Percentiles rank a stretch among this genome's conserved stretches.
phyloP scores from a whole-genome alignment of 306 rosid species.

The Datisca glomerata region DNA sequence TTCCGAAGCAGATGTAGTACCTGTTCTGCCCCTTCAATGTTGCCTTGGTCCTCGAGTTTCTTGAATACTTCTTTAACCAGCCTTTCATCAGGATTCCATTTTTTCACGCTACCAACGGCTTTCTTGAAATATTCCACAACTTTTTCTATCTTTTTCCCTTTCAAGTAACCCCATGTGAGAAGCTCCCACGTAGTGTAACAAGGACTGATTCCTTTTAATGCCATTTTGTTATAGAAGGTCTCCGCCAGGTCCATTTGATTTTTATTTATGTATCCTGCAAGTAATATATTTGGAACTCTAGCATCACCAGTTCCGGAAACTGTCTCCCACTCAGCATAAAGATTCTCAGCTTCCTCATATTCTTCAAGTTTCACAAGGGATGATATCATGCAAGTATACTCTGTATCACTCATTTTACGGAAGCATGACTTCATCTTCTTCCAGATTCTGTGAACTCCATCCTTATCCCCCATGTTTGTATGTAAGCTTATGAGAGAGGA shows the following conservation, averaged over 20 bases:
- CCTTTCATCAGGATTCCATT: slow-evolving; percentile 44
- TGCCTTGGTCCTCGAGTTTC: slow-evolving; percentile 43
- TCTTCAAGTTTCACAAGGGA: slow-evolving; percentile 69
- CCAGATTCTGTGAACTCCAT: slow-evolving; percentile 60
- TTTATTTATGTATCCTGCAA: slow-evolving; percentile 59
- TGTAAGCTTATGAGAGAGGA: slow-evolving; percentile 80
- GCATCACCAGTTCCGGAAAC: slow-evolving; percentile 60
- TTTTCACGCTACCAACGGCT: slow-evolving; percentile 56
- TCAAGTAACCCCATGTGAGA: slow-evolving; percentile 63
- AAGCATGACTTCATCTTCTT: slow-evolving; percentile 48
- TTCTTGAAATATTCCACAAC: slow-evolving; percentile 43
- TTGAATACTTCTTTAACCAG: slow-evolving; percentile 47
- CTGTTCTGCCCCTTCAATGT: slow-evolving; percentile 55
- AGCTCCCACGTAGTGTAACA: slow-evolving; percentile 84
- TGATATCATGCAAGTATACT: slow-evolving; percentile 73
- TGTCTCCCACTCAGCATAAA: slow-evolving; percentile 68
- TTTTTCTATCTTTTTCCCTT: slow-evolving; percentile 33
- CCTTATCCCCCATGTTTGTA: slow-evolving; percentile 63
- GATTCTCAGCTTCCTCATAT: slow-evolving; percentile 60
- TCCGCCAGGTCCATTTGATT: slow-evolving; percentile 64
- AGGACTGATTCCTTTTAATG: slow-evolving; percentile 35
- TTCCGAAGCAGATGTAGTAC: slow-evolving; percentile 46
- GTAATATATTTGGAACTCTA: slow-evolving; percentile 56
- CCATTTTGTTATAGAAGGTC: slow-evolving; percentile 30
- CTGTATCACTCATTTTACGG: slow-evolving; percentile 66